These are phyloP conservation scores for Coix lacrymajobi DNA, from an alignment of 176 grass and related monocot species.

Conservation along the genomic window DNA sequence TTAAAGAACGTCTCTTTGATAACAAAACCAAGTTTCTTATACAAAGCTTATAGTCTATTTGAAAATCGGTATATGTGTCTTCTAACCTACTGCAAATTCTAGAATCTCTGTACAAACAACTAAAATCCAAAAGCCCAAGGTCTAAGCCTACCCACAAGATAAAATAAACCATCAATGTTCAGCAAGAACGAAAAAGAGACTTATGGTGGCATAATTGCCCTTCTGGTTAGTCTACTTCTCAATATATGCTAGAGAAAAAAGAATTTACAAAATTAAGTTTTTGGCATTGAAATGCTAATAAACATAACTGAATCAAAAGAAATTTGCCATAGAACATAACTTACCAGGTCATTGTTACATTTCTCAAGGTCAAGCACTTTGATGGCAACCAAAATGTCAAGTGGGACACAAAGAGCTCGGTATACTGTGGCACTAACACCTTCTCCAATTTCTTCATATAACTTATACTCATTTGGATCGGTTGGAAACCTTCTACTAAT, in stretches of 20 bases:
- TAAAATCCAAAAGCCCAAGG: background rate
- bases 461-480: constrained; percentile 78
- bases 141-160: constrained; percentile 4
- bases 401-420: constrained; percentile 74
- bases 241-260: background rate
- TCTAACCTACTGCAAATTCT: background rate
- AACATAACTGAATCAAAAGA: constrained; percentile 15
- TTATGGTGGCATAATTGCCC: background rate
- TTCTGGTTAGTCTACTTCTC: background rate
- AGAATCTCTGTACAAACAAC: background rate
- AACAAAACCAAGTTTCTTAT: background rate
- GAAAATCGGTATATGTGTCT: background rate
- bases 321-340: background rate
- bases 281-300: background rate
- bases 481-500: constrained; percentile 50
- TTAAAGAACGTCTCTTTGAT: background rate
- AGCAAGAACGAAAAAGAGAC: background rate
- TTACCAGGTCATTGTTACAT: constrained; percentile 91
- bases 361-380: constrained; percentile 98
- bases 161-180: background rate
- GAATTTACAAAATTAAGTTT: background rate
- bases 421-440: constrained; percentile 94
- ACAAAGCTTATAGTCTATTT: background rate
- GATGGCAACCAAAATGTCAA: constrained; percentile 82
- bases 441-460: constrained; percentile 94